Evolutionary conservation across 208 protist genomes (phyloP).

Genomic region (Trypanosoma platydactyli): DNA sequence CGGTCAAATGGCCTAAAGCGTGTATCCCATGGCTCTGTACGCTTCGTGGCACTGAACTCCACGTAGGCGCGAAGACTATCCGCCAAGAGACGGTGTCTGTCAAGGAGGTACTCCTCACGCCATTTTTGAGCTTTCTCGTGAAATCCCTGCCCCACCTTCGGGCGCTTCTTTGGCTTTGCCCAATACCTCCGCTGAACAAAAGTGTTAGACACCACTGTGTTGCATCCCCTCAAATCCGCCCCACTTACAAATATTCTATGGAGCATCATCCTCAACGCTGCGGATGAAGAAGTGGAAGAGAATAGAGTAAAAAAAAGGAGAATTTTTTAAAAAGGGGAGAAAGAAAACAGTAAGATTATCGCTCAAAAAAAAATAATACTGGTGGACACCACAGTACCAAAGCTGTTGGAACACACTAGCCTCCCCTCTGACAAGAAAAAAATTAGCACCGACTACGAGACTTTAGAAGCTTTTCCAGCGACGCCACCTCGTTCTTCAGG

Average conservation of each 20-base stretch:
- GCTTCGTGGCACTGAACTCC: constrained; percentile 83
- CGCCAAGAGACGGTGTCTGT: constrained; percentile 82
- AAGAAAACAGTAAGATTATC: constrained; percentile 11
- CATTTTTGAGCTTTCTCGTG: constrained; percentile 90
- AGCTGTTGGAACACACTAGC: too few relatives aligned
- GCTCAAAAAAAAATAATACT: constrained; percentile 2
- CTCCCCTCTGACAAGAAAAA: neutral
- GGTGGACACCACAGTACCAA: too few relatives aligned
- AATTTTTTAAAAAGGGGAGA: neutral
- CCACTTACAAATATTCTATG: constrained; percentile 63
- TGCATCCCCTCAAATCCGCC: constrained; percentile 50
- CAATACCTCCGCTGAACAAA: constrained; percentile 74
- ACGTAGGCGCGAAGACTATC: constrained; percentile 88
- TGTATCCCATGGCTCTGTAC: constrained; percentile 88
- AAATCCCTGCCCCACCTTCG: constrained; percentile 87
- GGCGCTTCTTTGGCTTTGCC: constrained; percentile 88
- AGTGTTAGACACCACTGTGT: constrained; percentile 27
- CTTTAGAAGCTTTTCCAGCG: constrained; percentile 55
- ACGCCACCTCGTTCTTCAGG: constrained; percentile 57
- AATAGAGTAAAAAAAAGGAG: constrained; percentile 13
- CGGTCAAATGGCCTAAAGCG: constrained; percentile 90
- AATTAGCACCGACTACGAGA: constrained; percentile 9
- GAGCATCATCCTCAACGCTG: constrained; percentile 24
- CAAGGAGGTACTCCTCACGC: constrained; percentile 86
- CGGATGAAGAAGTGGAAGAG: neutral